These are phyloP conservation scores for Ceratorhiza oryzae-sativae DNA, from an alignment of 1,284 basidiomycete genomes.

Conservation along the genomic window DNA sequence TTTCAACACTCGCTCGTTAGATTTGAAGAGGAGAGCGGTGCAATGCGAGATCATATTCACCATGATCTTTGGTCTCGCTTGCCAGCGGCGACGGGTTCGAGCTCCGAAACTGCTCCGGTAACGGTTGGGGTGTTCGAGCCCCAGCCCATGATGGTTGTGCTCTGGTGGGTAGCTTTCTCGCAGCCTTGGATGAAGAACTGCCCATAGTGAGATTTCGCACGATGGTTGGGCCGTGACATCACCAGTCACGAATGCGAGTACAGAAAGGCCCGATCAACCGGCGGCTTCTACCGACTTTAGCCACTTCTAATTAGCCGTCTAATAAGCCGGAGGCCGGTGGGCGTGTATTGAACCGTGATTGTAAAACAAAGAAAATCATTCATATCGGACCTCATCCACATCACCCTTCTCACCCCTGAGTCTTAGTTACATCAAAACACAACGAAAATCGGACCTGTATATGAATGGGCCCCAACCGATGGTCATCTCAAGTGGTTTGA, in stretches of 20 bases:
- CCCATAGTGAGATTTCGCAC: conserved; percentile 62
- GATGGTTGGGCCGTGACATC: neutral
- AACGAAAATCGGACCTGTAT: too few relatives aligned
- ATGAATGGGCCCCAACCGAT: too few relatives aligned
- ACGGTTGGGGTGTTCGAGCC: conserved; percentile 53
- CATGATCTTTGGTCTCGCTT: conserved; percentile 60
- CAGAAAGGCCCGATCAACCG: neutral
- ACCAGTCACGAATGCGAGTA: neutral
- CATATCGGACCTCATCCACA: too few relatives aligned
- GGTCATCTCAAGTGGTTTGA: too few relatives aligned
- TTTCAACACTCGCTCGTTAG: neutral
- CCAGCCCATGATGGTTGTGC: conserved; percentile 61
- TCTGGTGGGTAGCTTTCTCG: conserved; percentile 66
- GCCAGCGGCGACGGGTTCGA: conserved; percentile 50
- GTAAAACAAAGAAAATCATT: too few relatives aligned
- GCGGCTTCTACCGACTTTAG: neutral
- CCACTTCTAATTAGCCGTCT: conserved; percentile 18
- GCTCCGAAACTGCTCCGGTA: conserved; percentile 39
- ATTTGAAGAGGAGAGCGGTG: neutral
- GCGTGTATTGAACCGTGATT: too few relatives aligned
- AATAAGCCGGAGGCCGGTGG: too few relatives aligned
- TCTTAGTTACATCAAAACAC: too few relatives aligned
- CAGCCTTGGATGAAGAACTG: conserved; percentile 68
- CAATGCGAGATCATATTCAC: conserved; percentile 52
- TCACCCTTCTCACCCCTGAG: too few relatives aligned